A percentile compares a stretch with the other conserved stretches of the same genome.
Conservation (phyloP, 306 rosid species). For the Cucumis sativus region DNA sequence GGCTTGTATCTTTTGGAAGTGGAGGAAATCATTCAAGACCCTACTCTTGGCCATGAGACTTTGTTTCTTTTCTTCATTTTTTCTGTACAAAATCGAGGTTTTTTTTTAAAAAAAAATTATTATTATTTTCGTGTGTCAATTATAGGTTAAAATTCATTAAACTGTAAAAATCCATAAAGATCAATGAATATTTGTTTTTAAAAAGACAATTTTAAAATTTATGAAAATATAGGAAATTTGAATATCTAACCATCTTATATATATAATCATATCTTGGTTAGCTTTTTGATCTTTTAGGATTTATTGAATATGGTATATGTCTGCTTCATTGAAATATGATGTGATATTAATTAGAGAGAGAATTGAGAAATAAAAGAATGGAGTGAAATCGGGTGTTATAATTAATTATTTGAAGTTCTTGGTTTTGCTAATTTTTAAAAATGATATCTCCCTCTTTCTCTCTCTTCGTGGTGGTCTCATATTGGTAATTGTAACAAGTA, state of each 20-base stretch:
- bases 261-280: too few species aligned
- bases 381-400: not conserved
- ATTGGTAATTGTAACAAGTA: not conserved
- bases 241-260: too few species aligned
- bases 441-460: not conserved
- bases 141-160: not conserved
- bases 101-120: not conserved
- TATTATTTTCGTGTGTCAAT: not conserved
- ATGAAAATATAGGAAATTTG: too few species aligned
- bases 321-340: too few species aligned
- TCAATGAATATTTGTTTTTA: too few species aligned
- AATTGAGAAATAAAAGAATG: too few species aligned
- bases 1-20: slow-evolving; percentile 33
- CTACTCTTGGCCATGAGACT: slow-evolving; percentile 14
- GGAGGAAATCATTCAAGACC: slow-evolving; percentile 44
- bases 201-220: too few species aligned
- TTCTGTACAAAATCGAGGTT: not conserved
- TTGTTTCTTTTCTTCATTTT: not conserved
- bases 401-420: not conserved
- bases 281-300: too few species aligned
- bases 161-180: not conserved
- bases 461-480: not conserved
- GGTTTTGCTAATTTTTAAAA: not conserved
- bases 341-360: too few species aligned
- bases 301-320: too few species aligned